Evolutionary conservation across 306 rosid species (phyloP).

Genomic region (Hippophae tibetana): DNA sequence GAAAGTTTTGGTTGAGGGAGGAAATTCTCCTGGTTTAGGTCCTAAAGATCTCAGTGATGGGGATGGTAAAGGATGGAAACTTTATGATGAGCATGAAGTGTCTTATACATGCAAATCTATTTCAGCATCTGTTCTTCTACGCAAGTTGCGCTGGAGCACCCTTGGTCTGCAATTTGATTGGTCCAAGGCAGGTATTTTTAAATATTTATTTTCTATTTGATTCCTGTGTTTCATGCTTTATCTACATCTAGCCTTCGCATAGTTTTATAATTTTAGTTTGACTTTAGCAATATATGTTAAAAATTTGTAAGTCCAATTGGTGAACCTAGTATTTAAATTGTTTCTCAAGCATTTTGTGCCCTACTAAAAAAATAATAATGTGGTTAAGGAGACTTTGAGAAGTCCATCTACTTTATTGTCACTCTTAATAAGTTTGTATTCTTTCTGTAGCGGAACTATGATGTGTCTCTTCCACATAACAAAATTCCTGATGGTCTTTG

Average conservation of each 20-base stretch:
- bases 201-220: neutral
- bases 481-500: constrained; percentile 67
- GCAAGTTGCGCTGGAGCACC: constrained; percentile 95
- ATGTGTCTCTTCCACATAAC: constrained; percentile 65
- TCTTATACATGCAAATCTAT: constrained; percentile 38
- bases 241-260: neutral
- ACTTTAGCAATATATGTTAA: neutral
- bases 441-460: constrained; percentile 56
- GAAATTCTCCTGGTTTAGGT: constrained; percentile 15
- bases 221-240: neutral
- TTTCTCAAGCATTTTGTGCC: constrained; percentile 9
- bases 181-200: constrained; percentile 56
- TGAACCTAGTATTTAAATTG: neutral
- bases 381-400: no score
- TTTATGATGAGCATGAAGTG: constrained; percentile 30
- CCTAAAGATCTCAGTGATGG: constrained; percentile 22
- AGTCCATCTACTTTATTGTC: no score
- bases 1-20: constrained; percentile 39
- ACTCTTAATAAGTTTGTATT: neutral
- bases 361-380: no score
- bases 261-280: neutral
- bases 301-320: neutral
- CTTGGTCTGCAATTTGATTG: constrained; percentile 88
- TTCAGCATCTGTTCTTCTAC: constrained; percentile 48
- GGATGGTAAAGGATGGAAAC: constrained; percentile 37